Percentiles rank a stretch among this genome's conserved stretches.
Conservation (phyloP, 106 monocot species). For the Vanilla planifolia region DNA sequence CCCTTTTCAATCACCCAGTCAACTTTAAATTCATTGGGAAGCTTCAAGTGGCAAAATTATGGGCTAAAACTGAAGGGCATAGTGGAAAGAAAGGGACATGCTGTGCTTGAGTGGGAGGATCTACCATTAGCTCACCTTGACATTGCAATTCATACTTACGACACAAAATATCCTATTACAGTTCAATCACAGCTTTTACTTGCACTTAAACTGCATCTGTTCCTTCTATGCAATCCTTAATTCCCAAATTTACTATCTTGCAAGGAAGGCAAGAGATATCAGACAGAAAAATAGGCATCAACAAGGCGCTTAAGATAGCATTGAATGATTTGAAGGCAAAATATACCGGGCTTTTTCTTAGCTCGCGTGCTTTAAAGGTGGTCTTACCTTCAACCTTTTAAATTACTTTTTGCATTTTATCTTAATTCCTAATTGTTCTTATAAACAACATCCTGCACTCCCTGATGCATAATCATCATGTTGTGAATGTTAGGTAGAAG, state of each 20-base stretch:
- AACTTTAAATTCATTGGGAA: conserved; percentile 29
- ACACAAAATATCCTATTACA: conserved; percentile 48
- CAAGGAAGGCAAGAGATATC: conserved; percentile 9
- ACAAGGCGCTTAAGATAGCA: conserved; percentile 56
- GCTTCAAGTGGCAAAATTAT: conserved; percentile 61
- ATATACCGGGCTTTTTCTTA: conserved; percentile 43
- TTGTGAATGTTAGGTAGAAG: too few relatives aligned
- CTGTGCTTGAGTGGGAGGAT: conserved; percentile 56
- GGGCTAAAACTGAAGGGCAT: conserved; percentile 50
- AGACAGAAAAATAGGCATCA: conserved; percentile 38
- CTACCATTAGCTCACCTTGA: conserved; percentile 32
- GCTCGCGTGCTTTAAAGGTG: conserved; percentile 49
- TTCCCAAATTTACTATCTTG: conserved; percentile 1
- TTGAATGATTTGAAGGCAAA: conserved; percentile 64
- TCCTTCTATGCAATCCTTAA: conserved; percentile 16
- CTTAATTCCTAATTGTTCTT: too few relatives aligned
- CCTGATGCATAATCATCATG: too few relatives aligned
- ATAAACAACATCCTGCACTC: too few relatives aligned
- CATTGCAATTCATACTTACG: conserved; percentile 64
- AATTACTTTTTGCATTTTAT: background rate
- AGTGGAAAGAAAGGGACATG: conserved; percentile 29
- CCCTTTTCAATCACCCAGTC: conserved; percentile 30
- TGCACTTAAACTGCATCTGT: background rate
- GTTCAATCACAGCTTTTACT: background rate
- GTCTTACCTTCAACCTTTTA: background rate